Evolutionary conservation across 495 filamentous ascomycete genomes (phyloP).

Genomic region (Penicillium turbatum): DNA sequence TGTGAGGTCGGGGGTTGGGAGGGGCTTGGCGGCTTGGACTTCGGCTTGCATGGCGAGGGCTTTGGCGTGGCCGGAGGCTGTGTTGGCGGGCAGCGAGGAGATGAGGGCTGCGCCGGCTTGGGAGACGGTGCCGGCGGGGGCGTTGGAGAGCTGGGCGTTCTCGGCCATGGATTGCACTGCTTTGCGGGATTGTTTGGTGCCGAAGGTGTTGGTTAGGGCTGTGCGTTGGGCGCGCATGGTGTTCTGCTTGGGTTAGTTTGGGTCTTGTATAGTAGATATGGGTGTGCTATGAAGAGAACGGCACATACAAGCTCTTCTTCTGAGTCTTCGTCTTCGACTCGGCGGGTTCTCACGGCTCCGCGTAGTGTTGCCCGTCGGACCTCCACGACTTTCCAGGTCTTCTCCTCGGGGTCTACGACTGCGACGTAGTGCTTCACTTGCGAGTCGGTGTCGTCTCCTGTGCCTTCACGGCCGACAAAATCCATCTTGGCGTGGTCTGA

Average conservation of each 20-base stretch:
- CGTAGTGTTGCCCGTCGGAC: slow-evolving; percentile 71
- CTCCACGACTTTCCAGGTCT: slow-evolving; percentile 68
- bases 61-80: slow-evolving; percentile 58
- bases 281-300: not conserved
- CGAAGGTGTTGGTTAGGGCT: slow-evolving; percentile 82
- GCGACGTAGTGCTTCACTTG: slow-evolving; percentile 82
- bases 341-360: slow-evolving; percentile 52
- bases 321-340: slow-evolving; percentile 39
- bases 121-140: slow-evolving; percentile 46
- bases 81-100: slow-evolving; percentile 51
- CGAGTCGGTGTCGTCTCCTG: slow-evolving; percentile 54
- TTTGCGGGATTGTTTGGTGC: slow-evolving; percentile 90
- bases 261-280: not conserved
- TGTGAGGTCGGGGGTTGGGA: slow-evolving; percentile 69
- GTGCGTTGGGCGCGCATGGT: slow-evolving; percentile 56
- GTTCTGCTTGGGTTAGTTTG: slow-evolving; percentile 33
- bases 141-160: slow-evolving; percentile 64
- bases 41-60: slow-evolving; percentile 60
- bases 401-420: slow-evolving; percentile 70
- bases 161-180: slow-evolving; percentile 69
- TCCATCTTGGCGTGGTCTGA: slow-evolving; percentile 72
- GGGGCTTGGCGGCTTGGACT: slow-evolving; percentile 67
- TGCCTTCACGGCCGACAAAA: slow-evolving; percentile 73
- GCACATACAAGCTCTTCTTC: slow-evolving; percentile 35
- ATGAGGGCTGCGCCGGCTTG: slow-evolving; percentile 59